Evolutionary conservation across 805 yeast genomes (phyloP).

Genomic region (Zygoascus bituminiphila): DNA sequence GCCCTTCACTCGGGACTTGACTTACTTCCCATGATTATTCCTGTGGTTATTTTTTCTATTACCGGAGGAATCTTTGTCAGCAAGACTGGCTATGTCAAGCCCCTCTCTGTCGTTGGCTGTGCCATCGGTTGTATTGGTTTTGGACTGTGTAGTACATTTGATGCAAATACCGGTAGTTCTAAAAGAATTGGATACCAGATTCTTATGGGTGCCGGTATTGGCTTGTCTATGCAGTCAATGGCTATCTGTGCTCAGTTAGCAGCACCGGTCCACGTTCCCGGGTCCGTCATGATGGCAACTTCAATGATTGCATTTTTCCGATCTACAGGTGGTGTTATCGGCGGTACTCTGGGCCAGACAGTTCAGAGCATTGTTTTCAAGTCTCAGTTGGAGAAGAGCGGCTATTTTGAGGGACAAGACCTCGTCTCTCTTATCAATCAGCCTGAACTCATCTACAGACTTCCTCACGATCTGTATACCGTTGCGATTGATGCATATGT

Average conservation of each 20-base stretch:
- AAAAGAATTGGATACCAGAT: slow-evolving; percentile 40
- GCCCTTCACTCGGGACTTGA: slow-evolving; percentile 36
- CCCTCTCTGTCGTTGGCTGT: slow-evolving; percentile 32
- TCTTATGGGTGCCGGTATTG: slow-evolving; percentile 39
- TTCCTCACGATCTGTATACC: slow-evolving; percentile 6
- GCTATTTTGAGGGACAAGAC: neutral
- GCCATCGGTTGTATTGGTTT: slow-evolving; percentile 35
- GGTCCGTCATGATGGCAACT: slow-evolving; percentile 42
- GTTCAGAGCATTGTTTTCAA: slow-evolving; percentile 31
- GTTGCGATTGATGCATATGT: slow-evolving; percentile 14
- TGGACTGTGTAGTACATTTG: slow-evolving; percentile 37
- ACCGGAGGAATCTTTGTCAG: slow-evolving; percentile 40
- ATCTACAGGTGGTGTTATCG: slow-evolving; percentile 38
- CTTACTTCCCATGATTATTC: slow-evolving; percentile 37
- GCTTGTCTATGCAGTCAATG: slow-evolving; percentile 37
- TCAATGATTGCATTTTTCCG: slow-evolving; percentile 38
- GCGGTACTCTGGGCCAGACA: slow-evolving; percentile 35
- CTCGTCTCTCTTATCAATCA: slow-evolving; percentile 7
- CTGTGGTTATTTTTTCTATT: slow-evolving; percentile 35
- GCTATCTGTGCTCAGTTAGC: slow-evolving; percentile 39
- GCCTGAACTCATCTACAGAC: slow-evolving; percentile 12
- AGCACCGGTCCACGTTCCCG: slow-evolving; percentile 43
- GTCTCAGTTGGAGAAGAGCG: slow-evolving; percentile 7
- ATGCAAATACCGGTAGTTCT: slow-evolving; percentile 30
- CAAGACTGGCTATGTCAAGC: slow-evolving; percentile 36